phyloP scores from a whole-genome alignment of 2,329 filamentous ascomycete genomes.

The Neopestalotiopsis rosae region DNA sequence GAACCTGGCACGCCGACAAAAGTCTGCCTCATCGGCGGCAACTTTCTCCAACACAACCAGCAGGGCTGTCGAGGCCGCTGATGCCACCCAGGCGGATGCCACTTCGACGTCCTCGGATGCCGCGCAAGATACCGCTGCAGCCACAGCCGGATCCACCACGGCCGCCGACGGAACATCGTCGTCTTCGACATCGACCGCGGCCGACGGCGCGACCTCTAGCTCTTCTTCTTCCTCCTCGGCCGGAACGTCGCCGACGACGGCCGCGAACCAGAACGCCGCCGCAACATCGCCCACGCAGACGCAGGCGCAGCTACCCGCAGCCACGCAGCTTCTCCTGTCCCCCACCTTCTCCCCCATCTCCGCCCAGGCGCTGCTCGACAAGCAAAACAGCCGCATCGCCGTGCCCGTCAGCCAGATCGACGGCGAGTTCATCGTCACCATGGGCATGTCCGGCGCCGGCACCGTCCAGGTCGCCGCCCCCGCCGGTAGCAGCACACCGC shows the following conservation, averaged over 20 bases:
- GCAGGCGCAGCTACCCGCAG: conserved; percentile 20
- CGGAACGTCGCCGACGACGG: neutral
- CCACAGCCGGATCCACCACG: neutral
- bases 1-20: neutral
- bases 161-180: neutral
- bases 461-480: conserved; percentile 8
- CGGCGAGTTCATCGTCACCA: conserved; percentile 29
- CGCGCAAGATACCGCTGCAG: neutral
- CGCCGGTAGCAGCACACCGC: neutral
- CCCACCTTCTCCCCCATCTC: conserved; percentile 28
- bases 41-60: conserved; percentile 2
- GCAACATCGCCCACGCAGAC: conserved; percentile 11
- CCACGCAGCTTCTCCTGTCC: conserved; percentile 26
- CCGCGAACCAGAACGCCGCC: conserved; percentile 3
- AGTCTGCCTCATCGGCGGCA: neutral
- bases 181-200: neutral
- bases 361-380: conserved; percentile 24
- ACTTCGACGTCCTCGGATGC: neutral
- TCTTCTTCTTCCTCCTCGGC: neutral
- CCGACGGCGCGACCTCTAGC: neutral
- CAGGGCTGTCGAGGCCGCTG: neutral
- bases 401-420: conserved; percentile 27
- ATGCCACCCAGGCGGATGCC: neutral
- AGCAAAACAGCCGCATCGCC: conserved; percentile 26
- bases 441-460: conserved; percentile 23